Conservation (phyloP, 208 protist genomes). For the Trypanosoma cruzi region DNA sequence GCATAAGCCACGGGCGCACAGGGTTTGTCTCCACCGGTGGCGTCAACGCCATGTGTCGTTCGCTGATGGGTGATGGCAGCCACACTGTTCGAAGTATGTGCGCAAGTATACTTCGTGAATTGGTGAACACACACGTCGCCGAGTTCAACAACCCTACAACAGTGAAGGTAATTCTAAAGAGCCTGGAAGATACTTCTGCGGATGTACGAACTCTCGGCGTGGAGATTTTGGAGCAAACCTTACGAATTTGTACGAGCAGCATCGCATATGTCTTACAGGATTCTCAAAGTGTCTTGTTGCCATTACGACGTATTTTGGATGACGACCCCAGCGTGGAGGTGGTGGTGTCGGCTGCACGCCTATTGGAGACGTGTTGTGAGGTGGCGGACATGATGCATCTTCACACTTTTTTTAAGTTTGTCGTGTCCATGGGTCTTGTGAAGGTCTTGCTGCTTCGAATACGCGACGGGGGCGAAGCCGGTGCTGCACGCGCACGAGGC, state of each 20-base stretch:
- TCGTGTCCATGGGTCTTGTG: background rate
- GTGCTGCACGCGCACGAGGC: constrained; percentile 6
- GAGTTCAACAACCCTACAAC: constrained; percentile 6
- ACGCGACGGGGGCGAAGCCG: constrained; percentile 1
- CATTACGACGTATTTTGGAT: constrained; percentile 12
- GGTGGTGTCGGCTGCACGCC: constrained; percentile 9
- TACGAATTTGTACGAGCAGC: background rate
- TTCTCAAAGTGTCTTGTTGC: background rate
- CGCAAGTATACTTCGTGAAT: constrained; percentile 16
- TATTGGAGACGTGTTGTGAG: constrained; percentile 4
- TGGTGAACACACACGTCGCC: constrained; percentile 2
- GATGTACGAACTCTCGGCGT: constrained; percentile 19
- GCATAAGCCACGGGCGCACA: constrained; percentile 3
- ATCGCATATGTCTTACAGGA: constrained; percentile 2
- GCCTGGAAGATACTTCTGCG: background rate
- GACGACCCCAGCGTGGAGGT: constrained; percentile 7
- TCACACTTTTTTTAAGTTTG: constrained; percentile 3
- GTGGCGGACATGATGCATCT: background rate
- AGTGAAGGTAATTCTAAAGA: background rate
- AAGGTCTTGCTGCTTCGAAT: constrained; percentile 13
- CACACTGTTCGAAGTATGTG: constrained; percentile 13
- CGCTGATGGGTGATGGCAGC: constrained; percentile 13
- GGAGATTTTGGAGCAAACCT: constrained; percentile 16
- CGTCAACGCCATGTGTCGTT: background rate
- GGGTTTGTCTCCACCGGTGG: constrained; percentile 10